Evolutionary conservation across 768 basidiomycete genomes (phyloP), one percentile per base, ranked within the genome.

Genomic region (Suillus cothurnatus): DNA sequence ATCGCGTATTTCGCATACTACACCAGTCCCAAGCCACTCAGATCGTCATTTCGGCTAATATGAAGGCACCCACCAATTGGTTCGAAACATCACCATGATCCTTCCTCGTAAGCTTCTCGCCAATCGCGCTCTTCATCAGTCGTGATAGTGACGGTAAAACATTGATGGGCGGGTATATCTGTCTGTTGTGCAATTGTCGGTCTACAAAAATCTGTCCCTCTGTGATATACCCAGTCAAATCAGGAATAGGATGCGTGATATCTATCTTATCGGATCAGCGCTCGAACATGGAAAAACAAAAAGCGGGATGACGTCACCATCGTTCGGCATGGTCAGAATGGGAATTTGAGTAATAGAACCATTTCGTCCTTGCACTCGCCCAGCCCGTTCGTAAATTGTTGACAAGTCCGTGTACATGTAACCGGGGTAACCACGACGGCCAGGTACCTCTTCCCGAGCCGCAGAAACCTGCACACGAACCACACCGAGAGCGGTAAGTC

Each of bases 351-450:
- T 99, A 83, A 99, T 99, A 57, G 95, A 97, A 52, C 97, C 97
- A 80, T 98, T 99, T 71, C 97, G 87, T 68, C 97, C 97, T 81
- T 97, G 81, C 61, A 99, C 97, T 72, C 97, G 96, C 53, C 97
- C 97, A 47, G 97, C 97, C 80, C 97, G 95, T 81, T 99, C 97
- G 80, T 99, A 99, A 76, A 99, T 97, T 39, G 97, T 99, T 59
- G 97, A 95, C 84, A 99, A 86, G 86, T 99, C 97, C 12, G 97
- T 99, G 82, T 99, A 99, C 94, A 95, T 95, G 82, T 95, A 95
- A 73, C 93, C 93, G 64, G 93, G 92, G 86, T 99, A 99, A 71
- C 97, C 97, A 85, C 97, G 94, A 77, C 97, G 95, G 71, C 97
- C 97, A 63, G 97, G 97, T 5, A 99, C 97, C 80, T 99, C 97